Percentiles rank a stretch among this genome's conserved stretches.
Evolutionary conservation across 345 rosid species (phyloP).

Genomic region (Sisymbrium altissimum): DNA sequence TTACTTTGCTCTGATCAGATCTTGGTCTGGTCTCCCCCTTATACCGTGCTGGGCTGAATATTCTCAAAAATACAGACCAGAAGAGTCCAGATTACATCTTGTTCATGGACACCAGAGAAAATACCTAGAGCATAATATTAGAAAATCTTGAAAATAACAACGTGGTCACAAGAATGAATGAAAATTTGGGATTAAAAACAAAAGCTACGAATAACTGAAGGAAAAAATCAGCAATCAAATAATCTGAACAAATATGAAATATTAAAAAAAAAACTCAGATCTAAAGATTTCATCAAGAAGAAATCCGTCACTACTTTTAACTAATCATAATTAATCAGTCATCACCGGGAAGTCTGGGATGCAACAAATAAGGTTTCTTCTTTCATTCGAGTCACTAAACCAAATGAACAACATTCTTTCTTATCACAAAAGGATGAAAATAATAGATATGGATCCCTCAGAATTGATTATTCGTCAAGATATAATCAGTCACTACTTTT

Average conservation of each 20-base stretch:
- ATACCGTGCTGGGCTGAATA: not conserved
- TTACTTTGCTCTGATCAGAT: not conserved
- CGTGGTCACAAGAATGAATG: not conserved
- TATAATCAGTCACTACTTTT: slow-evolving; percentile 27
- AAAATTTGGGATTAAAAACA: not conserved
- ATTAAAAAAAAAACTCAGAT: not conserved
- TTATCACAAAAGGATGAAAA: not conserved
- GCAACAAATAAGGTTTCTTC: not conserved
- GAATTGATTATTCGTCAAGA: slow-evolving; percentile 2
- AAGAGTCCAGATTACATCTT: not conserved
- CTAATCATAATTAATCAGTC: not conserved
- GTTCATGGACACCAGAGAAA: not conserved
- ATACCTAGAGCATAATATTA: not conserved
- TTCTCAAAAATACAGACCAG: not conserved
- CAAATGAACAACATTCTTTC: not conserved
- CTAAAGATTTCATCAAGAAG: not conserved
- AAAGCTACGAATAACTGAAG: not conserved
- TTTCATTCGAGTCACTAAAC: not conserved
- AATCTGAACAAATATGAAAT: not conserved
- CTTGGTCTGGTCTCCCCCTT: not conserved
- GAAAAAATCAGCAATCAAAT: not conserved
- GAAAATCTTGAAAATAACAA: not conserved
- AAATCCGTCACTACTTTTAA: not conserved
- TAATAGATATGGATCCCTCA: slow-evolving; percentile 8
- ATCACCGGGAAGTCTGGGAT: not conserved